Evolutionary conservation across 2,329 filamentous ascomycete species (phyloP), one percentile per base, ranked within the genome.

Genomic region (Laburnicola sp.): DNA sequence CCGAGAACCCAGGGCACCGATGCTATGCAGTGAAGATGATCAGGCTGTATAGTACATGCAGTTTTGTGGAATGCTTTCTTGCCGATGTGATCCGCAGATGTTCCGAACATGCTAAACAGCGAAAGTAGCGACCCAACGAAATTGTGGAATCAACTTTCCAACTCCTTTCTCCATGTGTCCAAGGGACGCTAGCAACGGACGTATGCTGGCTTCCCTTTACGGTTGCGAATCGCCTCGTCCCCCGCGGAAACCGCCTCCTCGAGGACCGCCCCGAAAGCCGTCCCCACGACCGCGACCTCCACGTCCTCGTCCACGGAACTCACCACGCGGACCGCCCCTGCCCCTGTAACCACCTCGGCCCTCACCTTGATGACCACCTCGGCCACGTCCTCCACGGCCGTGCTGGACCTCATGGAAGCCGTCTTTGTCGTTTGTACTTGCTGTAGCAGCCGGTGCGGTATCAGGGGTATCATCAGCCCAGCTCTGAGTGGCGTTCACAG

Each of bases 391-490:
- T 36, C 73, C 71, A 25, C 72, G 71, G 46, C 59, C 62, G 53
- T 72, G 69, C 36, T 69, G 83, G 8, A 91, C 87, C 64, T 87
- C 84, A 53, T 87, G 85, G 79, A 91, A 91, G 23, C 87, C 88
- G 64, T 90, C 88, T 43, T 79, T 75, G 41, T 75, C 73, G 30
- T 73, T 65, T 22, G 68, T 48, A 42, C 74, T 54, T 16, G 65
- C 53, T n/a, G 65, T 57, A 38, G 69, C 52, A 22, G 71, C 52
- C 25, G 63, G 63, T 39, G 59, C 58, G 21, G 63, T 64, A 31
- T 71, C 69, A 9, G 65, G 63, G 22, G 88, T 83, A 54, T 94
- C 89, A 64, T 96, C 91, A 25, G 89, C 89, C 89, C 89, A 95
- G 64, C 86, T 91, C 67, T 87, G 85, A 5, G 83, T 84, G 40